Evolutionary conservation across 2,329 filamentous ascomycete species (phyloP).

Genomic region (Aspergillus quadricinctus): DNA sequence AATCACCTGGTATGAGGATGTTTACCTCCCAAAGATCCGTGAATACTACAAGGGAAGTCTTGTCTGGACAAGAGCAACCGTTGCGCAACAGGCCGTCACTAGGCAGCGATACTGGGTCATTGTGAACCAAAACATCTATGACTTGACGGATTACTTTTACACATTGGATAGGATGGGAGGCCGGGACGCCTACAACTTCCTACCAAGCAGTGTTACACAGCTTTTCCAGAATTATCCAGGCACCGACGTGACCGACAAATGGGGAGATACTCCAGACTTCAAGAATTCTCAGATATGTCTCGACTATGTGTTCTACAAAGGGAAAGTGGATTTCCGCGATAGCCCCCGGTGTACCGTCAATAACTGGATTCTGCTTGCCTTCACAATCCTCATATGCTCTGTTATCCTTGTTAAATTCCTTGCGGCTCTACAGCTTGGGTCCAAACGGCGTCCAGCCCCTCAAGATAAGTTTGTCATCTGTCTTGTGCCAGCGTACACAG

Average conservation of each 20-base stretch:
- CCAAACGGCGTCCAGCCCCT: constrained; percentile 79
- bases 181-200: constrained; percentile 60
- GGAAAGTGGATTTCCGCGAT: constrained; percentile 78
- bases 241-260: constrained; percentile 66
- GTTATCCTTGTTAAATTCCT: constrained; percentile 88
- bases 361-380: constrained; percentile 83
- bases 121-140: constrained; percentile 72
- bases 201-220: constrained; percentile 63
- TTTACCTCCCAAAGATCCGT: constrained; percentile 73
- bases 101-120: constrained; percentile 74
- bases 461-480: constrained; percentile 99
- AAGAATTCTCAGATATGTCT: constrained; percentile 73
- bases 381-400: constrained; percentile 75
- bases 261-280: constrained; percentile 52
- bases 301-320: constrained; percentile 76
- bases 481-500: constrained; percentile 95
- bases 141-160: constrained; percentile 87
- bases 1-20: constrained; percentile 70
- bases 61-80: constrained; percentile 60
- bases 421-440: constrained; percentile 86
- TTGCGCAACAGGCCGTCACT: constrained; percentile 63
- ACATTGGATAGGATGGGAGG: constrained; percentile 61
- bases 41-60: constrained; percentile 84
- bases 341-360: constrained; percentile 75
- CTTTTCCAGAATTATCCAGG: constrained; percentile 73